These are phyloP conservation scores for Eleusine indica DNA, from an alignment of 176 grass and related monocot genomes.

Conservation along the genomic window DNA sequence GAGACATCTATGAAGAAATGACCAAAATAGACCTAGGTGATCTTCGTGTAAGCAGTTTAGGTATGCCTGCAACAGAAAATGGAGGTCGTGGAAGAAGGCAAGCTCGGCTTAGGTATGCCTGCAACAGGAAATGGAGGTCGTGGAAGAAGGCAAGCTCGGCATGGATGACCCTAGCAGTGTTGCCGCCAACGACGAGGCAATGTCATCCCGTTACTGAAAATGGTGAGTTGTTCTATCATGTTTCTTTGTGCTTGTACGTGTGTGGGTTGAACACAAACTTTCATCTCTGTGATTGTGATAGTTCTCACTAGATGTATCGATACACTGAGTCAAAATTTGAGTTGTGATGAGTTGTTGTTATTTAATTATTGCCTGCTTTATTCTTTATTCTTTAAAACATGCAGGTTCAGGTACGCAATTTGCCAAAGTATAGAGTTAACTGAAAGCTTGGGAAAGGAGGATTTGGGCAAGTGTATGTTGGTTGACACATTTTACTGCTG, in stretches of 20 bases:
- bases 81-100: too few relatives aligned
- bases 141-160: constrained; percentile 5
- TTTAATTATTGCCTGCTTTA: constrained; percentile 18
- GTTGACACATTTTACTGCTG: constrained; percentile 62
- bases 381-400: constrained; percentile 13
- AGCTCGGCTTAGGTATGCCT: too few relatives aligned
- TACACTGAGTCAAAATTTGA: not conserved
- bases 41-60: constrained; percentile 88
- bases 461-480: constrained; percentile 82
- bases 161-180: constrained; percentile 70
- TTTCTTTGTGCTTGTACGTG: not conserved
- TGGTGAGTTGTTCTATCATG: constrained; percentile 50
- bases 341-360: constrained; percentile 18
- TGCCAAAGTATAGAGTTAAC: constrained; percentile 82
- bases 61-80: constrained; percentile 41
- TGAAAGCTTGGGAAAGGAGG: constrained; percentile 94
- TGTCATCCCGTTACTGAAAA: constrained; percentile 70
- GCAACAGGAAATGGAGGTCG: too few relatives aligned
- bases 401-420: constrained; percentile 86
- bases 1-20: constrained; percentile 54
- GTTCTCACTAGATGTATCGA: not conserved
- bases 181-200: constrained; percentile 58
- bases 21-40: constrained; percentile 81
- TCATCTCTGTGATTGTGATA: not conserved
- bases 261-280: not conserved